phyloP scores from a whole-genome alignment of 257 asterid genomes.

The Solanum habrochaites region DNA sequence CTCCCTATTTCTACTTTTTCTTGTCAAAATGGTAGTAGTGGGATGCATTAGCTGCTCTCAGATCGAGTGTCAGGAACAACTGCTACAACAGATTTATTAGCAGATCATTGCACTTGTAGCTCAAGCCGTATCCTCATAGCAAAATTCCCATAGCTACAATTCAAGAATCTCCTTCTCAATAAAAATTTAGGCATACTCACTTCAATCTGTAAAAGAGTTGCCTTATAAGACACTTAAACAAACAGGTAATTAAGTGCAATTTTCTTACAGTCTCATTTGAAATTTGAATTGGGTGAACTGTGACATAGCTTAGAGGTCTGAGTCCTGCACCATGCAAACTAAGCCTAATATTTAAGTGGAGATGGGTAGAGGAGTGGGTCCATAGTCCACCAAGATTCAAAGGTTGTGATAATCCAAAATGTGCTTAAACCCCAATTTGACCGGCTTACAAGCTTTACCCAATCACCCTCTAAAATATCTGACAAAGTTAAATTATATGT shows the following conservation, averaged over 20 bases:
- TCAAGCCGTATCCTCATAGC: not conserved
- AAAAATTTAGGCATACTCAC: not conserved
- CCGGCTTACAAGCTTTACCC: not conserved
- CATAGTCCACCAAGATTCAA: not conserved
- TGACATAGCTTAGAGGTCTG: not conserved
- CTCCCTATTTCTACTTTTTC: not conserved
- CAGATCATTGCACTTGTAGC: not conserved
- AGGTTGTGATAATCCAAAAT: not conserved
- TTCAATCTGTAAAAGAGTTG: not conserved
- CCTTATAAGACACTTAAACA: not conserved
- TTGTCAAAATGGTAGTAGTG: not conserved
- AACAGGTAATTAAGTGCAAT: not conserved
- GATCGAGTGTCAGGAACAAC: not conserved
- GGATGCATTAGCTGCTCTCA: not conserved
- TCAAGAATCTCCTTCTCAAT: not conserved
- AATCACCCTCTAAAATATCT: not conserved
- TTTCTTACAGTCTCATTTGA: not conserved
- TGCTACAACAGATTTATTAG: not conserved
- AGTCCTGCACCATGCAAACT: not conserved
- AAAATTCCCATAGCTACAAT: not conserved
- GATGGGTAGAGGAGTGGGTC: not conserved
- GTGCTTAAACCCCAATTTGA: not conserved
- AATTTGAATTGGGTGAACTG: not conserved
- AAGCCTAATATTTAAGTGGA: not conserved
- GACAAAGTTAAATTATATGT: not conserved